Conservation (phyloP, 139 green algal genomes). For the Ostreobium quekettii region DNA sequence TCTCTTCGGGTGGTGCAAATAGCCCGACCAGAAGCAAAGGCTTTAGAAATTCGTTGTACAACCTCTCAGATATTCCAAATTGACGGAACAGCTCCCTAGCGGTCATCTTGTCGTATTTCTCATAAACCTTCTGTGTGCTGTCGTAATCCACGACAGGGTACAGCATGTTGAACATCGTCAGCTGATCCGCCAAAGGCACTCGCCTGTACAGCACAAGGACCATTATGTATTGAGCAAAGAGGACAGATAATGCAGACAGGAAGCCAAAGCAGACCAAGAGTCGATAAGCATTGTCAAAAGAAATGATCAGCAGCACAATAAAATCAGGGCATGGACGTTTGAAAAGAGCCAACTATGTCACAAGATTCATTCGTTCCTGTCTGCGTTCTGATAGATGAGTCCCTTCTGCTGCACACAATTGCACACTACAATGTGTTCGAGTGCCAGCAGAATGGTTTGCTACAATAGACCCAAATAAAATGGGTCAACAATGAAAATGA, state of each 20-base stretch:
- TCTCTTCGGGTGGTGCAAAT: conserved; percentile 67
- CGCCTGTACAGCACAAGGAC: conserved; percentile 21
- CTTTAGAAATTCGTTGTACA: conserved; percentile 74
- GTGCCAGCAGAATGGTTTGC: too few relatives aligned
- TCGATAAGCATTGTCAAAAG: too few relatives aligned
- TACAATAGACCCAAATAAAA: background rate
- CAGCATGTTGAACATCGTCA: conserved; percentile 78
- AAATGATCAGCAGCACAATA: too few relatives aligned
- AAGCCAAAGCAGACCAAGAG: too few relatives aligned
- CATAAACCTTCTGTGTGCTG: conserved; percentile 44
- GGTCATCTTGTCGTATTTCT: conserved; percentile 71
- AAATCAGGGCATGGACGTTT: too few relatives aligned
- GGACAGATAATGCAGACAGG: too few relatives aligned
- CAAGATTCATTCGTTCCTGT: too few relatives aligned
- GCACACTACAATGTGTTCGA: too few relatives aligned
- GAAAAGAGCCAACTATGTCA: too few relatives aligned
- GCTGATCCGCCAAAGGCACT: conserved; percentile 45
- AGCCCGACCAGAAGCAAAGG: conserved; percentile 76
- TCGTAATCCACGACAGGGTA: conserved; percentile 62
- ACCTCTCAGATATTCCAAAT: conserved; percentile 34
- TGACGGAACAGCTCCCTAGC: conserved; percentile 66
- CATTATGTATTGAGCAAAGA: too few relatives aligned
- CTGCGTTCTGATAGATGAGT: too few relatives aligned
- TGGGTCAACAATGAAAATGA: background rate
- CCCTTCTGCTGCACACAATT: too few relatives aligned